Percentiles rank a stretch among this genome's conserved stretches.
Conservation (phyloP, 805 yeast species). For the Cyberlindnera meyerae region DNA sequence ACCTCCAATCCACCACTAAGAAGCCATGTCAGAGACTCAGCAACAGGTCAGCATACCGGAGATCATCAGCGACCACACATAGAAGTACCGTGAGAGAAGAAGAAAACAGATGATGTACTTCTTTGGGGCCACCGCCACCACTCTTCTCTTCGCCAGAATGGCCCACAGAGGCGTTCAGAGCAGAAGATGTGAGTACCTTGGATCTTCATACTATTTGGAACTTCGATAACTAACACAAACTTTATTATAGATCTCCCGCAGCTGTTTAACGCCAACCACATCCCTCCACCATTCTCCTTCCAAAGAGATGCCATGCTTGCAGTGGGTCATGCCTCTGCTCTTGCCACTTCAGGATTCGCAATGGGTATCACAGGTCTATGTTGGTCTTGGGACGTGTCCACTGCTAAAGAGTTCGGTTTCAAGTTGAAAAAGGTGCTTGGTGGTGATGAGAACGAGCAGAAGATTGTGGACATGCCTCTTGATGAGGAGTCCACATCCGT, state of each 20-base stretch:
- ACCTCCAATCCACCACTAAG: neutral
- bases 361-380: conserved; percentile 71
- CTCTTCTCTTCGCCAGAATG: conserved; percentile 65
- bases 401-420: conserved; percentile 64
- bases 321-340: conserved; percentile 70
- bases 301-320: conserved; percentile 83
- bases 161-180: conserved; percentile 71
- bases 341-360: conserved; percentile 67
- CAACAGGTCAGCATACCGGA: conserved; percentile 14
- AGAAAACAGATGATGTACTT: conserved; percentile 69
- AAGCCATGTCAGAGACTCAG: neutral
- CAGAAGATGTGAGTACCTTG: conserved; percentile 38
- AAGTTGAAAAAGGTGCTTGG: conserved; percentile 62
- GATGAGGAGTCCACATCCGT: conserved; percentile 58
- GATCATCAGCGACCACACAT: conserved; percentile 11
- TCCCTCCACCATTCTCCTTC: conserved; percentile 78
- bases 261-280: conserved; percentile 78
- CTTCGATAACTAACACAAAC: neutral
- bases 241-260: conserved; percentile 49
- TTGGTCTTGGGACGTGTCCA: conserved; percentile 75
- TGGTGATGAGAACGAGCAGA: conserved; percentile 56
- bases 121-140: conserved; percentile 65
- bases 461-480: conserved; percentile 38
- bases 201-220: neutral
- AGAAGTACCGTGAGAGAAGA: conserved; percentile 39